These are phyloP conservation scores for Mortierella sp. DNA, from an alignment of 371 early-diverging fungal genomes.

Conservation along the genomic window DNA sequence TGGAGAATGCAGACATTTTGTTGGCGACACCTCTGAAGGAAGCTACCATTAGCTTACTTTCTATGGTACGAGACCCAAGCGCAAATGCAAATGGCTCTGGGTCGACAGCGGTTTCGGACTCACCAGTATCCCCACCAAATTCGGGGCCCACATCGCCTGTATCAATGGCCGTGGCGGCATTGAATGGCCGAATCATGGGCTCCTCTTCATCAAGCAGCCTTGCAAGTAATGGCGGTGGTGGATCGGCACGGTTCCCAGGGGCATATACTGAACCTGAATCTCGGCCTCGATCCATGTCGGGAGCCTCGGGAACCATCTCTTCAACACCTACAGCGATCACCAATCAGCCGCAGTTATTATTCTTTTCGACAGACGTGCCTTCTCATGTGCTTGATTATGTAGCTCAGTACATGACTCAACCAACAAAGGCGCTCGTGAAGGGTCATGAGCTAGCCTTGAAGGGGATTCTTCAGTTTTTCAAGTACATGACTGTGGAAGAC, in stretches of 20 bases:
- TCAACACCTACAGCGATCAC: background rate
- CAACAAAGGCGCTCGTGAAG: slow-evolving; percentile 50
- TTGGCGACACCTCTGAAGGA: slow-evolving; percentile 47
- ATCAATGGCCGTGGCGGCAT: slow-evolving; percentile 49
- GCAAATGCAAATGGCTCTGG: slow-evolving; percentile 1
- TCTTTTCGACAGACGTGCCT: slow-evolving; percentile 49
- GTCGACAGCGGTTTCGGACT: background rate
- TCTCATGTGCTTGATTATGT: slow-evolving; percentile 51
- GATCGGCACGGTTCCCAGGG: slow-evolving; percentile 15
- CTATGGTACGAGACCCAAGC: slow-evolving; percentile 38
- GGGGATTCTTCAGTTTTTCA: slow-evolving; percentile 52
- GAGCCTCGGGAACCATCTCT: background rate
- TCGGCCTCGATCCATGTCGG: slow-evolving; percentile 35
- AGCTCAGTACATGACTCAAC: slow-evolving; percentile 46
- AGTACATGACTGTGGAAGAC: slow-evolving; percentile 50
- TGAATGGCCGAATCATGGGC: slow-evolving; percentile 34
- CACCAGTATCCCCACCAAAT: slow-evolving; percentile 39
- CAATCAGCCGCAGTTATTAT: slow-evolving; percentile 40
- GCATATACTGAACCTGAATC: slow-evolving; percentile 11
- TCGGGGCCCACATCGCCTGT: slow-evolving; percentile 54
- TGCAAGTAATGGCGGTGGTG: background rate
- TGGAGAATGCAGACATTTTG: slow-evolving; percentile 54
- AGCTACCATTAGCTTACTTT: slow-evolving; percentile 43
- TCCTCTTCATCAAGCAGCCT: background rate
- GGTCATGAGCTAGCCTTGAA: slow-evolving; percentile 54